A percentile compares a stretch with the other conserved stretches of the same genome.
These are phyloP conservation scores for Neocallimastix lanati DNA, from an alignment of 192 early-diverging fungal species.

Conservation along the genomic window DNA sequence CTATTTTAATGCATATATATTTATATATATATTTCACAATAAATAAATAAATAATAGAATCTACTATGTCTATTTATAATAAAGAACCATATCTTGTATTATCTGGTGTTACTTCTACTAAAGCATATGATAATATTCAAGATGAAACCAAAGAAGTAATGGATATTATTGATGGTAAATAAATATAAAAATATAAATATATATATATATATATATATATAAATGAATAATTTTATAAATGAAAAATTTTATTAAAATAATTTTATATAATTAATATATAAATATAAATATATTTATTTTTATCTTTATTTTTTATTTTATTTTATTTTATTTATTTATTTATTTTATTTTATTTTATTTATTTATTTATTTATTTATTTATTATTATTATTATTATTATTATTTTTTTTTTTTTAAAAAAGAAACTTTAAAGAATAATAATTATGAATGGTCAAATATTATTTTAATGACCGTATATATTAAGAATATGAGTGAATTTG, in stretches of 20 bases:
- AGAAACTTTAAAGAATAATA: slow-evolving; percentile 17
- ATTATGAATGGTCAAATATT: slow-evolving; percentile 30
- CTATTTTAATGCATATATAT: no score
- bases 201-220: background rate
- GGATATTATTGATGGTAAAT: background rate
- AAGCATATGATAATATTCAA: background rate
- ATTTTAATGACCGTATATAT: slow-evolving; percentile 49
- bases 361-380: no score
- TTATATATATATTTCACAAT: no score
- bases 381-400: no score
- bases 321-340: no score
- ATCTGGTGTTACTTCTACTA: background rate
- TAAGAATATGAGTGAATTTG: slow-evolving; percentile 45
- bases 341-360: no score
- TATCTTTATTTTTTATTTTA: no score
- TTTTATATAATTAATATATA: background rate
- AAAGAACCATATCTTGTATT: background rate
- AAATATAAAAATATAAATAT: no score
- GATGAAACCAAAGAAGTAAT: background rate
- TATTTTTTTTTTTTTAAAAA: no score
- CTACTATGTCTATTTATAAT: background rate
- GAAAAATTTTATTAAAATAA: no score
- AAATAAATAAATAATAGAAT: no score
- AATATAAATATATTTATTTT: background rate
- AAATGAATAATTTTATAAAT: background rate